Percentiles rank a stretch among this genome's conserved stretches.
These are phyloP conservation scores for Microcos paniculata DNA, from an alignment of 345 rosid species.

Conservation along the genomic window DNA sequence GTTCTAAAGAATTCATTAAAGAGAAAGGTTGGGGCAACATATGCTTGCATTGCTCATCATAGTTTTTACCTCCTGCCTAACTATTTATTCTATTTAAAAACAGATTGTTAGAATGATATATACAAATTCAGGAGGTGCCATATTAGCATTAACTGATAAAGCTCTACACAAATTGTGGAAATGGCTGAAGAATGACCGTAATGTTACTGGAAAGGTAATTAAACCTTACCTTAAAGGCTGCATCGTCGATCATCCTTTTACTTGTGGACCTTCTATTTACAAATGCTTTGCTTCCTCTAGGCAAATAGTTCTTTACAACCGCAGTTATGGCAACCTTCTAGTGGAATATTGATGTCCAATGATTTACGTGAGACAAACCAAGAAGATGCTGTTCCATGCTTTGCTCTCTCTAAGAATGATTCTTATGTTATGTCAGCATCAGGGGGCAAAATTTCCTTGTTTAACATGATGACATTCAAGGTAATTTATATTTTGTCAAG, in stretches of 20 bases:
- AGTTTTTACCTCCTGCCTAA: background rate
- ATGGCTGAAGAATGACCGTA: conserved; percentile 62
- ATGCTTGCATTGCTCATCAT: background rate
- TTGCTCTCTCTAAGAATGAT: conserved; percentile 88
- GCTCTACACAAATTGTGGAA: conserved; percentile 63
- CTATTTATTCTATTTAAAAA: conserved; percentile 18
- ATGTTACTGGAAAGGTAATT: conserved; percentile 52
- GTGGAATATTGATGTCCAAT: conserved; percentile 64
- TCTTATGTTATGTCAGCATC: conserved; percentile 90
- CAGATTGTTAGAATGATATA: conserved; percentile 67
- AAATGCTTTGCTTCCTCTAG: conserved; percentile 28
- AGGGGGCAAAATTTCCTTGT: conserved; percentile 80
- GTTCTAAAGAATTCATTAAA: background rate
- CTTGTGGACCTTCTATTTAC: background rate
- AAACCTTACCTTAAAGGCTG: background rate
- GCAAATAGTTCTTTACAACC: conserved; percentile 53
- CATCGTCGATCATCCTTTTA: conserved; percentile 11
- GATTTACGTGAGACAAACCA: conserved; percentile 42
- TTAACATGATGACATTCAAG: conserved; percentile 92
- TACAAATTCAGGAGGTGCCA: conserved; percentile 62
- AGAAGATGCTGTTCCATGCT: conserved; percentile 76
- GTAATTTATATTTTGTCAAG: conserved; percentile 27
- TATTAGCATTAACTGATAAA: conserved; percentile 62
- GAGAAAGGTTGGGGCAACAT: background rate
- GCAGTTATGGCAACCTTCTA: conserved; percentile 66